Conservation (phyloP, 192 early-diverging fungal genomes). For the Geranomyces variabilis region DNA sequence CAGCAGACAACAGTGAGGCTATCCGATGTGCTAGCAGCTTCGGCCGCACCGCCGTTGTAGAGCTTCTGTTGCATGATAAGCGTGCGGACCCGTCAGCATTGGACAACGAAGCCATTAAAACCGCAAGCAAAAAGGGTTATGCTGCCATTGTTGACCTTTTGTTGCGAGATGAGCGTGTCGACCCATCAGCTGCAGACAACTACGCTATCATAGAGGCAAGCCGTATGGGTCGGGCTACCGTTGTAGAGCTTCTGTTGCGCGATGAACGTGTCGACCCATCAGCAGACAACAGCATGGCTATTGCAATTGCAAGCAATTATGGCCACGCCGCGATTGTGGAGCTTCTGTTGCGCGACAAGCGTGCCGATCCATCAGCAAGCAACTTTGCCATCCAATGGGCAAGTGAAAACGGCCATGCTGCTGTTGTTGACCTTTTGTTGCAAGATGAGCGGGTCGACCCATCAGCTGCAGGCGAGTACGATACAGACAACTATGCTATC, state of each 20-base stretch:
- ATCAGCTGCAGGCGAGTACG: too few species aligned
- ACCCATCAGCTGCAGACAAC: background rate
- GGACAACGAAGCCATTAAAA: background rate
- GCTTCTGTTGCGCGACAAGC: too few species aligned
- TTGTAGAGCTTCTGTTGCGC: background rate
- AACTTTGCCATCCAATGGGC: background rate
- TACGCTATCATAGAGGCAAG: background rate
- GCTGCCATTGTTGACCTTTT: background rate
- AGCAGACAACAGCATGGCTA: background rate
- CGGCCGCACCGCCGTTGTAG: background rate
- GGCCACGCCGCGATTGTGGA: background rate
- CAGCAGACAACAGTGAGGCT: background rate
- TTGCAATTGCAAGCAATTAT: background rate
- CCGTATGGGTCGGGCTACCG: background rate
- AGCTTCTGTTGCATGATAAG: background rate
- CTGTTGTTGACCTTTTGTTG: background rate
- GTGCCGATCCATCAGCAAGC: too few species aligned
- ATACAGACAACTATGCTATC: background rate
- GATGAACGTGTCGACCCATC: background rate
- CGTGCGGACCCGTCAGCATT: background rate
- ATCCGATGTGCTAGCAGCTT: background rate
- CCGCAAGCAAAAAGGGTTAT: background rate
- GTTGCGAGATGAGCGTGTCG: background rate
- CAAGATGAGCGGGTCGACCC: background rate
- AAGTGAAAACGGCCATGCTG: background rate